Base-by-base conservation (phyloP, 2,329 filamentous ascomycete species). In the Fusarium luffae region DNA sequence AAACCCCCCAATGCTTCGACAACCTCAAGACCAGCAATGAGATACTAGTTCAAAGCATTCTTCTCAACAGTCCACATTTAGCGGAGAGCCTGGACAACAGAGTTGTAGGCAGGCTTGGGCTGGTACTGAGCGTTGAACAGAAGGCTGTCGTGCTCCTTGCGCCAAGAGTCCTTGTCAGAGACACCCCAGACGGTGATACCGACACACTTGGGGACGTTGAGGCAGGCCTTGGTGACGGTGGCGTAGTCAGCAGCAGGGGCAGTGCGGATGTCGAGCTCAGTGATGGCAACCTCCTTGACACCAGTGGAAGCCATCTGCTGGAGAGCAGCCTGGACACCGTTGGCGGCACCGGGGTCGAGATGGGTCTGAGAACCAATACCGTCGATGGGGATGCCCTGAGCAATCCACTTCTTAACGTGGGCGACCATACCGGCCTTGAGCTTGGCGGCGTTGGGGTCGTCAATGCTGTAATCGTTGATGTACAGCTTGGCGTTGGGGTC, bases 391-490 rank as follows among this genome's bases (percentile, higher is more conserved):
- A 85, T 84, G 21, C 89, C 90, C 4, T 83, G 84, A 0, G 83
- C 83, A 51, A 88, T 73, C 89, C 89, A 92, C 75, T 88, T 85
- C 74, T 86, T 86, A 72, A 93, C 90, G 72, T 89, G 81, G 42
- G 75, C 77, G 6, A 86, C 82, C 82, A 91, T 87, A 48, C 83
- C 84, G 3, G 32, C 34, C 23, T 72, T 80, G 74, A 92, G 88
- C 82, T 93, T 93, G 70, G 85, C 80, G 74, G 85, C 85, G 68
- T 72, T 84, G 25, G 88, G 84, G 51, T 79, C 82, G 80, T 92
- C 90, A 54, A 92, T 85, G 81, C 91, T 91, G 80, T 85, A 88
- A 77, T 93, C 91, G 79, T 93, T 94, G 81, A 93, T 92, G 82
- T 92, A 94, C 43, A 93, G 83, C 80, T 90, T 90, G 7, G 89